Base-by-base conservation (phyloP, 192 early-diverging fungal species). In the Phlyctochytrium arcticum region DNA sequence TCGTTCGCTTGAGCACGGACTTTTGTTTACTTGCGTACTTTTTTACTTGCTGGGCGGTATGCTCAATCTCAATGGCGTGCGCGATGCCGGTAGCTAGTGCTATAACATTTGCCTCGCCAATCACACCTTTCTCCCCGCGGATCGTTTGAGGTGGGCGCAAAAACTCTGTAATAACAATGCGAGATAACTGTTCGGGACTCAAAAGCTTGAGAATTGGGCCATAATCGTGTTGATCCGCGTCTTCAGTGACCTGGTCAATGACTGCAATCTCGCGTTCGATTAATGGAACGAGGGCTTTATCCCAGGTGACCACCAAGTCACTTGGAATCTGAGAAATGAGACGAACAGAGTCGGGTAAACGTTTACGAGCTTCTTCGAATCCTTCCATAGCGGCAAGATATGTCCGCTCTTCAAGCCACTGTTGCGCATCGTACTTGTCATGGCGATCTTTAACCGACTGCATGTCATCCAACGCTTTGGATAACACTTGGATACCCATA, bases 81-180 rank as follows among this genome's bases (percentile, higher is more conserved):
- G 89, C 92, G 34, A 98, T 81, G 31, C 68, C 68, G 83, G 53
- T 82, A 81, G 65, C 75, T 80, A 37, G 63, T 68, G 34, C 71
- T 70, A 3, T 75, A 71, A 54, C 10, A 19, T 2, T 1, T 15
- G 29, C 66, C 33, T 31, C 3, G 33, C 63, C 67, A 47, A 30
- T 51, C 36, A n/a, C 74, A 68, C 32, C 49, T 12, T 21, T 81
- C 79, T 62, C 81, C 9, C 53, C 64, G 19, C 48, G 10, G 8
- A 57, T 29, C 19, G 31, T 21, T 30, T 32, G 33, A 15, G 55
- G 79, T 12, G 87, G 65, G 15, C 90, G 82, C 49, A 95, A 46
- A 2, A 93, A 68, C 67, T 92, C 91, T 7, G 91, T 68, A 49
- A 98, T 94, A 17, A 90, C 88, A 48, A 95, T 90, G 3, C 90